Evolutionary conservation across 2,329 filamentous ascomycete species (phyloP).

Genomic region (Hypoxylon sp.): DNA sequence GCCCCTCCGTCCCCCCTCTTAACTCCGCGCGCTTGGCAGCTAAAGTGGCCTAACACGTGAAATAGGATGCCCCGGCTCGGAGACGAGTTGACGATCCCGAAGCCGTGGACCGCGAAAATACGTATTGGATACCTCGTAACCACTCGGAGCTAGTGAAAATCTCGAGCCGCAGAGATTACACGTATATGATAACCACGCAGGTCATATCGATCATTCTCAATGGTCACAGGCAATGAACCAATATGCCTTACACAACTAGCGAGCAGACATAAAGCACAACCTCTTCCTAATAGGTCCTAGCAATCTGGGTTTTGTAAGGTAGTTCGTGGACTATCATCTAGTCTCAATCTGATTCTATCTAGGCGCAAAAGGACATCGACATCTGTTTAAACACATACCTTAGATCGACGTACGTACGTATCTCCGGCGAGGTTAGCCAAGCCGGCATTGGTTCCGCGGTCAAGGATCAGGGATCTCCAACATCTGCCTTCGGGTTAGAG

Average conservation of each 20-base stretch:
- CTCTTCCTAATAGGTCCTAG: not conserved
- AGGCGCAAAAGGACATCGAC: not conserved
- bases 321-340: not conserved
- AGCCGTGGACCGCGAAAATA: conserved; percentile 13
- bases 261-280: not conserved
- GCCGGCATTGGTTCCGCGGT: not conserved
- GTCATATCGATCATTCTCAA: conserved; percentile 8
- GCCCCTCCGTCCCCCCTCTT: not conserved
- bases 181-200: not conserved
- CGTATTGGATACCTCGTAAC: conserved; percentile 12
- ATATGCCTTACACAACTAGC: not conserved
- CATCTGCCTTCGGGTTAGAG: not conserved
- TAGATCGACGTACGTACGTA: not conserved
- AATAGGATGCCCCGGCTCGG: conserved; percentile 2
- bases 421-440: not conserved
- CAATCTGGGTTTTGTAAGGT: not conserved
- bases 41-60: conserved; percentile 3
- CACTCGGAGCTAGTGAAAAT: conserved; percentile 22
- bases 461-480: conserved; percentile 3
- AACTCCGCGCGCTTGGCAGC: not conserved
- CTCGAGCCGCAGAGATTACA: conserved; percentile 5
- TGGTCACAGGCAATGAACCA: not conserved
- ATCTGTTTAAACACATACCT: not conserved
- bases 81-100: conserved; percentile 12
- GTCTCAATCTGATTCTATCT: not conserved